These are phyloP conservation scores for Salvia splendens DNA, from an alignment of 257 asterid genomes.

Conservation along the genomic window DNA sequence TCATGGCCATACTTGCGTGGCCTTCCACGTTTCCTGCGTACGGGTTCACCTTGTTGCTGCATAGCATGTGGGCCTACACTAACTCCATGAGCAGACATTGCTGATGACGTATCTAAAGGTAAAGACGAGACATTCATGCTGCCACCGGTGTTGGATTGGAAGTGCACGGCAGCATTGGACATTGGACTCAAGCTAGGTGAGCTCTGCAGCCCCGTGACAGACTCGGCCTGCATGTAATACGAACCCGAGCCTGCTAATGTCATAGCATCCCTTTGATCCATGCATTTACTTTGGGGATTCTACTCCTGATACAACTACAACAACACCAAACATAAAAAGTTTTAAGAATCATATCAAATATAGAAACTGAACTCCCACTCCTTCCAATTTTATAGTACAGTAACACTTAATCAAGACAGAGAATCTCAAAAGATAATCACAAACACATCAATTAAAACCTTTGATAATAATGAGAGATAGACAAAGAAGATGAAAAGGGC, in stretches of 20 bases:
- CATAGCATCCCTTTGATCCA: constrained; percentile 57
- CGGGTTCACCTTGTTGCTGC: constrained; percentile 60
- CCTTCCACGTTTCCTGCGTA: constrained; percentile 80
- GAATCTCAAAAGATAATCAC: constrained; percentile 3
- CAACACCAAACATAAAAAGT: not conserved
- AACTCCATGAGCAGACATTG: constrained; percentile 54
- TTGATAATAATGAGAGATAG: not conserved
- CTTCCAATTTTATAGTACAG: constrained; percentile 2
- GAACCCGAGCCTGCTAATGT: constrained; percentile 40
- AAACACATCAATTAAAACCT: not conserved
- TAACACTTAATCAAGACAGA: constrained; percentile 14
- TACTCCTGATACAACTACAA: constrained; percentile 29
- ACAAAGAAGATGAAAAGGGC: constrained; percentile 15
- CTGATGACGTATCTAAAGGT: constrained; percentile 57
- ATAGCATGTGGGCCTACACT: constrained; percentile 52
- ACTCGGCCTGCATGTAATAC: constrained; percentile 44
- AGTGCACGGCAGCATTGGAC: constrained; percentile 48
- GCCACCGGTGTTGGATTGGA: constrained; percentile 54
- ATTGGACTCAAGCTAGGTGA: constrained; percentile 53
- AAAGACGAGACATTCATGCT: constrained; percentile 47
- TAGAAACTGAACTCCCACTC: constrained; percentile 3
- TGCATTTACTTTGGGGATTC: constrained; percentile 35
- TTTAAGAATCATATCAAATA: not conserved
- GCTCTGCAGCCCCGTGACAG: constrained; percentile 42
- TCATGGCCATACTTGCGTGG: constrained; percentile 80